phyloP scores from a whole-genome alignment of 2,329 filamentous ascomycete genomes.

The Colletotrichum caudatum region DNA sequence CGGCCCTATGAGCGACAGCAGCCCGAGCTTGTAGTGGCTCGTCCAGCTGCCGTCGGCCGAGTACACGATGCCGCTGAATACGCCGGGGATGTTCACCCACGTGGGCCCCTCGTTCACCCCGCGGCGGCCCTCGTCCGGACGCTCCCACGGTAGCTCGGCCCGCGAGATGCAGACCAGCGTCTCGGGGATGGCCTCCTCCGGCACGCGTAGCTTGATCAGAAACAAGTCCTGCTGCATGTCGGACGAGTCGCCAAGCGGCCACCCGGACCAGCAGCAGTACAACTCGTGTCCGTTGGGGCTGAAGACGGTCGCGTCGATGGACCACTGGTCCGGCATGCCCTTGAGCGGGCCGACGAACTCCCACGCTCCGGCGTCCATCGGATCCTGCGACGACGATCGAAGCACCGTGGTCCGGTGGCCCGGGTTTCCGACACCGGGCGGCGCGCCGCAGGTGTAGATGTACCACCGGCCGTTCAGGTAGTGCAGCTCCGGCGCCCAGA shows the following conservation, averaged over 20 bases:
- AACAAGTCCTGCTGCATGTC: slow-evolving; percentile 37
- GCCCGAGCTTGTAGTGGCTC: slow-evolving; percentile 63
- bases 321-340: slow-evolving; percentile 61
- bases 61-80: slow-evolving; percentile 65
- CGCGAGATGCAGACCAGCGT: slow-evolving; percentile 61
- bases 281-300: slow-evolving; percentile 59
- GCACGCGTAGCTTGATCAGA: slow-evolving; percentile 51
- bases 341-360: slow-evolving; percentile 63
- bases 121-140: slow-evolving; percentile 49
- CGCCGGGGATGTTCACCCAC: slow-evolving; percentile 62
- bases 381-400: slow-evolving; percentile 56
- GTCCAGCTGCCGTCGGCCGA: slow-evolving; percentile 70
- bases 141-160: slow-evolving; percentile 65
- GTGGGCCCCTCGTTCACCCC: slow-evolving; percentile 69
- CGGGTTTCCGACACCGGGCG: slow-evolving; percentile 58
- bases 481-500: slow-evolving; percentile 46
- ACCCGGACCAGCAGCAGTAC: slow-evolving; percentile 65
- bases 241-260: slow-evolving; percentile 51
- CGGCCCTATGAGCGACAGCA: slow-evolving; percentile 65
- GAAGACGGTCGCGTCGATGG: slow-evolving; percentile 67
- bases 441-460: slow-evolving; percentile 57
- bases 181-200: slow-evolving; percentile 57
- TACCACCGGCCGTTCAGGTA: slow-evolving; percentile 44
- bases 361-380: slow-evolving; percentile 60
- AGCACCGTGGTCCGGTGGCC: slow-evolving; percentile 55